Evolutionary conservation across 176 grass and related monocot genomes (phyloP), one percentile per base, ranked within the genome.

Genomic region (Musa acuminata): DNA sequence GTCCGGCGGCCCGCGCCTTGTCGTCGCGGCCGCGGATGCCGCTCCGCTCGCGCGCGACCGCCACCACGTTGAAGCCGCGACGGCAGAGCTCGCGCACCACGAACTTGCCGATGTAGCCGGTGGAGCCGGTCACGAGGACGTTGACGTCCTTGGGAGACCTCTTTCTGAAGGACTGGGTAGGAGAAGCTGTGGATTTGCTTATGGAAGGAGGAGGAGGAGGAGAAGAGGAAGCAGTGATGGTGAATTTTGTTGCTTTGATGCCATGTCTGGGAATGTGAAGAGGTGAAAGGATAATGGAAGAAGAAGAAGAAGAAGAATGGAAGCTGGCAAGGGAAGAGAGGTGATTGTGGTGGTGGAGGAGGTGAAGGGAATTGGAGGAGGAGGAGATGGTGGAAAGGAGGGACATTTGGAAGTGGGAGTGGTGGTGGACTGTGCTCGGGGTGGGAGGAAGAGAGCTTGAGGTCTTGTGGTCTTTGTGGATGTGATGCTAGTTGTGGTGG

Each of bases 81-180:
- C 78, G 80, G 57, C 86, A 80, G 19, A 93, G 88, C 87, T 93
- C 90, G 58, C 80, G 86, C 67, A 89, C 94, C 1, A 98, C 88
- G 78, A 81, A 92, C 8, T 86, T 77, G 12, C 88, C 90, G 79
- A 93, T 91, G 87, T 98, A 91, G 78, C 94, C 90, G 21, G 90
- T 98, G 16, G 94, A 76, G 72, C 90, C 94, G 8, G 88, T 89
- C 51, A 98, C 88, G 9, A 98, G 67, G n/a, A 98, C 84, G 24
- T 86, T 98, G 69, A 84, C 83, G 78, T 93, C 82, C 8, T 80
- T 79, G 4, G 80, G 84, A 23, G 81, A 1, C 11, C 76, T 80
- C 16, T 82, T 65, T 17, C 88, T 78, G 62, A 87, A 93, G 80
- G 87, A 76, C 53, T 84, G 82, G 73, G 73, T 1, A 17, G n/a